Evolutionary conservation across 768 basidiomycete genomes (phyloP).

Genomic region (Atractiella rhizophila): DNA sequence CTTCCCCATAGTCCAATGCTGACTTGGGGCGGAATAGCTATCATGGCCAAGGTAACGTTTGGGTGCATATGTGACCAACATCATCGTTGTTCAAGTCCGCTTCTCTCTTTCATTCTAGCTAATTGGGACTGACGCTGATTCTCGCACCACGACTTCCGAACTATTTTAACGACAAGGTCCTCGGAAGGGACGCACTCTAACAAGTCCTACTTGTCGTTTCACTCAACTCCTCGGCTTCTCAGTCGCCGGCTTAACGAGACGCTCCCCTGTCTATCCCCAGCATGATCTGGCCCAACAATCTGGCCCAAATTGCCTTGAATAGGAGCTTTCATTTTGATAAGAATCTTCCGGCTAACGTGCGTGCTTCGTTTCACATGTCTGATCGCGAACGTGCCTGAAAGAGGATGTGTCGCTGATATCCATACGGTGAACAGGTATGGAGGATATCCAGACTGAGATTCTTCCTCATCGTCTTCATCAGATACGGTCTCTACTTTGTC

Average conservation of each 20-base stretch:
- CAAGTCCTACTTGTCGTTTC: no score
- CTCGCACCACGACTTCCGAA: no score
- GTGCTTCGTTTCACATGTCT: no score
- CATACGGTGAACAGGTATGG: not conserved
- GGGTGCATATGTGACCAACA: no score
- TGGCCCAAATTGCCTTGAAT: slow-evolving; percentile 18
- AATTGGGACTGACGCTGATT: no score
- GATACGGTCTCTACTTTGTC: slow-evolving; percentile 9
- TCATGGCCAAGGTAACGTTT: no score
- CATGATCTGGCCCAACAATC: slow-evolving; percentile 19
- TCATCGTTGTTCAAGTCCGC: no score
- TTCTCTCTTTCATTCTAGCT: no score
- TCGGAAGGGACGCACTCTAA: slow-evolving; percentile 32
- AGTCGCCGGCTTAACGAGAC: not conserved
- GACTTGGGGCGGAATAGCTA: no score
- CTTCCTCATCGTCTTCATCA: slow-evolving; percentile 11
- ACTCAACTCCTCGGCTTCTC: slow-evolving; percentile 27
- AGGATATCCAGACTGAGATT: slow-evolving; percentile 4
- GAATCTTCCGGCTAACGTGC: not conserved
- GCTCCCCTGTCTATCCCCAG: slow-evolving; percentile 15
- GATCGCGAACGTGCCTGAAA: no score
- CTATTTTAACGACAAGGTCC: no score
- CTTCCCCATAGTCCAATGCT: no score
- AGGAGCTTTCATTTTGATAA: slow-evolving; percentile 13
- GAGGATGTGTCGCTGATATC: not conserved